Conservation (phyloP, 2,329 filamentous ascomycete genomes). For the Exophiala lecanii-corni region DNA sequence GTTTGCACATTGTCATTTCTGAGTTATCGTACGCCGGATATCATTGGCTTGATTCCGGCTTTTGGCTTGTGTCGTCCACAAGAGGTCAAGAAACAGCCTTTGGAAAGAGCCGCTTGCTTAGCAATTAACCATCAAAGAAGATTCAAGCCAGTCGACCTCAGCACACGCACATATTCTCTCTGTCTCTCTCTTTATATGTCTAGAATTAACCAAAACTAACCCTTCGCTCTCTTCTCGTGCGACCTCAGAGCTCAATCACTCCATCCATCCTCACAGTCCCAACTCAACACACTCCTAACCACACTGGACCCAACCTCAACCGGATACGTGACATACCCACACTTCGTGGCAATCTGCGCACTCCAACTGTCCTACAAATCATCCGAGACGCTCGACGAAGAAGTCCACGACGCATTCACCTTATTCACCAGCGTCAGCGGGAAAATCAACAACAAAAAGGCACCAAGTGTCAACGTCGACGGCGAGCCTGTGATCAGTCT, state of each 20-base stretch:
- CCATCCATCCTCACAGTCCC: constrained; percentile 54
- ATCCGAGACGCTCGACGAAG: constrained; percentile 50
- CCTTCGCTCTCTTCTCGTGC: background rate
- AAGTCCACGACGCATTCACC: constrained; percentile 75
- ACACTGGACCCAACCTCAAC: constrained; percentile 78
- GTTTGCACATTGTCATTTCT: background rate
- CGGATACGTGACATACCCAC: constrained; percentile 71
- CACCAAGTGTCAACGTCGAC: constrained; percentile 27
- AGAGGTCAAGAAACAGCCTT: no score
- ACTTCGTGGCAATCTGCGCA: constrained; percentile 83
- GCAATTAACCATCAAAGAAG: no score
- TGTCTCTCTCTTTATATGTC: no score
- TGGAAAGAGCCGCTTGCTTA: no score
- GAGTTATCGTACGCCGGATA: no score
- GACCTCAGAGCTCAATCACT: constrained; percentile 88
- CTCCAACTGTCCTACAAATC: constrained; percentile 66
- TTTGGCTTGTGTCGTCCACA: no score
- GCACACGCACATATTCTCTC: no score
- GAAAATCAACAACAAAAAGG: background rate
- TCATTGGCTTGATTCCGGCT: no score
- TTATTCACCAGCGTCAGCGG: constrained; percentile 62
- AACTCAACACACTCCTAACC: constrained; percentile 71
- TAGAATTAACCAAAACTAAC: no score
- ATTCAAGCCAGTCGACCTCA: no score
- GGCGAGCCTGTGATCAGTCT: constrained; percentile 65